Evolutionary conservation across 164 flowering plant genomes (phyloP).

Genomic region (Magnolia officinalis): DNA sequence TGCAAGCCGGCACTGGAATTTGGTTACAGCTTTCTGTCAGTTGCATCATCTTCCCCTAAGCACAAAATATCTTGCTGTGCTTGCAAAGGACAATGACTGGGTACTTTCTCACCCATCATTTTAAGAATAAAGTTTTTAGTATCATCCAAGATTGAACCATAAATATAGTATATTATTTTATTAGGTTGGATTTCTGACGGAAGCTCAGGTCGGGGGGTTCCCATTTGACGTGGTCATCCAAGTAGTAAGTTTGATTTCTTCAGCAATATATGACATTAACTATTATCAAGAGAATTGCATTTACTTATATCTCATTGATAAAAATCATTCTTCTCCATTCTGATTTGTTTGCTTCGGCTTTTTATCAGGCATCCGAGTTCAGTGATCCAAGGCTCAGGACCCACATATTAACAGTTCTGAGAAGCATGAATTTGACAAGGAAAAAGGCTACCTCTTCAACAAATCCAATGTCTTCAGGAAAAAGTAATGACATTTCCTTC

Average conservation of each 20-base stretch:
- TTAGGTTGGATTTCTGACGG: conserved; percentile 90
- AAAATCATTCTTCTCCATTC: conserved; percentile 4
- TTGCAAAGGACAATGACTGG: conserved; percentile 98
- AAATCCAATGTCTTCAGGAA: conserved; percentile 31
- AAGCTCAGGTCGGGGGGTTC: conserved; percentile 85
- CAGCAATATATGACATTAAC: background rate
- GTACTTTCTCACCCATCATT: conserved; percentile 33
- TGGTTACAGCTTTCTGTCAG: conserved; percentile 81
- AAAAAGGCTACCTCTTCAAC: conserved; percentile 43
- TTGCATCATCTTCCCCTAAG: conserved; percentile 85
- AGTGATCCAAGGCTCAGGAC: conserved; percentile 67
- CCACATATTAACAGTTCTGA: conserved; percentile 83
- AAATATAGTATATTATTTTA: conserved; percentile 9
- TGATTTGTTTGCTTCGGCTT: background rate
- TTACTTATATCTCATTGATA: background rate
- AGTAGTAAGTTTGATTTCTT: conserved; percentile 49
- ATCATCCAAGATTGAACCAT: conserved; percentile 5
- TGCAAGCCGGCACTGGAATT: conserved; percentile 82
- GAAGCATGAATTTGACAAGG: conserved; percentile 59
- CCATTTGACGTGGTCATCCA: conserved; percentile 62
- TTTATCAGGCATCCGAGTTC: conserved; percentile 82
- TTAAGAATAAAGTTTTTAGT: background rate
- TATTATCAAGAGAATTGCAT: background rate
- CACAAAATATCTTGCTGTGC: conserved; percentile 76
- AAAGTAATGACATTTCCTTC: conserved; percentile 31